Percentiles rank a stretch among this genome's conserved stretches.
These are phyloP conservation scores for Punctularia strigosozonata DNA, from an alignment of 768 basidiomycete species.

Conservation along the genomic window DNA sequence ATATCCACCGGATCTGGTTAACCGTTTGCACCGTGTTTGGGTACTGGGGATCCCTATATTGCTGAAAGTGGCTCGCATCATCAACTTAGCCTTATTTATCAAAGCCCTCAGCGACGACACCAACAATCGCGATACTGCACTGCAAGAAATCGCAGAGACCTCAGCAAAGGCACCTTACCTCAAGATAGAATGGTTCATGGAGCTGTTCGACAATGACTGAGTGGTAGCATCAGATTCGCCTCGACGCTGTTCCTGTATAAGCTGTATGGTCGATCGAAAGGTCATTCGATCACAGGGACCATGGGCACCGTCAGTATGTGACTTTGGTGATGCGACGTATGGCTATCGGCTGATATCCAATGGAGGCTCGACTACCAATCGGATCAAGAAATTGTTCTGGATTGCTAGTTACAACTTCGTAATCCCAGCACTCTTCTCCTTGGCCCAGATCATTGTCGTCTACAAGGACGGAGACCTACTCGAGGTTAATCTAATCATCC, in stretches of 20 bases:
- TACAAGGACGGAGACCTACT: conserved; percentile 13
- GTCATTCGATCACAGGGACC: no score
- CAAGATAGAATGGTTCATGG: conserved; percentile 21
- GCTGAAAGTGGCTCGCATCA: conserved; percentile 17
- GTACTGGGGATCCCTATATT: conserved; percentile 14
- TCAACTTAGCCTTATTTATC: conserved; percentile 18
- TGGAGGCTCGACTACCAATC: no score
- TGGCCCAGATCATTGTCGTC: conserved; percentile 18
- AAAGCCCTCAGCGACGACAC: conserved; percentile 12
- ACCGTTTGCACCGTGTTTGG: conserved; percentile 8
- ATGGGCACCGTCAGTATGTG: no score
- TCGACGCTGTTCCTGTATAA: conserved; percentile 13
- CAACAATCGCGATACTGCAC: conserved; percentile 10
- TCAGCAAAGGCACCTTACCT: conserved; percentile 18
- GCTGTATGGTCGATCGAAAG: no score
- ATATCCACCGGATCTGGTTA: conserved; percentile 12
- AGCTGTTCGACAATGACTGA: conserved; percentile 19
- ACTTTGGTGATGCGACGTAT: no score
- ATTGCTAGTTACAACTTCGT: conserved; percentile 22
- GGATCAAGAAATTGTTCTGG: conserved; percentile 13
- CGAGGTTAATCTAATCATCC: conserved; percentile 15
- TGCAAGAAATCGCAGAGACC: conserved; percentile 5
- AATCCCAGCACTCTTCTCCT: conserved; percentile 19
- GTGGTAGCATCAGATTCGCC: conserved; percentile 13
- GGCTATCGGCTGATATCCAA: no score